Conservation (phyloP, 306 rosid genomes). For the Mimosa pudica region DNA sequence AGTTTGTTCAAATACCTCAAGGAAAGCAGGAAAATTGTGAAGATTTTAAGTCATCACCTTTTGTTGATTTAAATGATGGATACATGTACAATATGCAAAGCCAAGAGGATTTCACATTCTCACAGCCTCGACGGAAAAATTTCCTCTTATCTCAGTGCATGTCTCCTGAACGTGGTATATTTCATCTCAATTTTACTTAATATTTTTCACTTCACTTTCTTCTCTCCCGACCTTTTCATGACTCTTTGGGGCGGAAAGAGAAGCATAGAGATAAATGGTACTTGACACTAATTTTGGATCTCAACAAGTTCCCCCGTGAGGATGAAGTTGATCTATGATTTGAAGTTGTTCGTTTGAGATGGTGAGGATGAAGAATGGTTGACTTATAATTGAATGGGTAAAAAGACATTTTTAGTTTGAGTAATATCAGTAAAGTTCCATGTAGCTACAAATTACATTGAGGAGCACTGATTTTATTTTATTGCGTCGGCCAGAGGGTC, state of each 20-base stretch:
- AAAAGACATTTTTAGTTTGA: too few relatives aligned
- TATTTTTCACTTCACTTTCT: conserved; percentile 17
- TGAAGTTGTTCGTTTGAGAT: too few relatives aligned
- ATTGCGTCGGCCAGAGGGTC: too few relatives aligned
- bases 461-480: too few relatives aligned
- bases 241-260: conserved; percentile 11
- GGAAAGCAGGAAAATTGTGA: conserved; percentile 49
- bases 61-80: conserved; percentile 54
- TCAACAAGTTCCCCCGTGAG: conserved; percentile 47
- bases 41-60: conserved; percentile 51
- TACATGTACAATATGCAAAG: not conserved
- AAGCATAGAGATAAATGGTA: conserved; percentile 13
- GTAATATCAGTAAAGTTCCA: too few relatives aligned
- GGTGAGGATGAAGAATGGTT: too few relatives aligned
- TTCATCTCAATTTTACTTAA: conserved; percentile 29
- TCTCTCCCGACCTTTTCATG: conserved; percentile 5
- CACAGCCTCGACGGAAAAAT: conserved; percentile 39
- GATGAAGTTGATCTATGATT: too few relatives aligned
- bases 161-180: conserved; percentile 61
- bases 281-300: conserved; percentile 15
- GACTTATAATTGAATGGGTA: too few relatives aligned
- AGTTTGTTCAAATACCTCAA: conserved; percentile 56
- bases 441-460: too few relatives aligned
- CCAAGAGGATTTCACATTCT: conserved; percentile 37
- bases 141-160: conserved; percentile 37